phyloP scores from a whole-genome alignment of 108 stramenopile genomes.

The Nitzschia sp. region DNA sequence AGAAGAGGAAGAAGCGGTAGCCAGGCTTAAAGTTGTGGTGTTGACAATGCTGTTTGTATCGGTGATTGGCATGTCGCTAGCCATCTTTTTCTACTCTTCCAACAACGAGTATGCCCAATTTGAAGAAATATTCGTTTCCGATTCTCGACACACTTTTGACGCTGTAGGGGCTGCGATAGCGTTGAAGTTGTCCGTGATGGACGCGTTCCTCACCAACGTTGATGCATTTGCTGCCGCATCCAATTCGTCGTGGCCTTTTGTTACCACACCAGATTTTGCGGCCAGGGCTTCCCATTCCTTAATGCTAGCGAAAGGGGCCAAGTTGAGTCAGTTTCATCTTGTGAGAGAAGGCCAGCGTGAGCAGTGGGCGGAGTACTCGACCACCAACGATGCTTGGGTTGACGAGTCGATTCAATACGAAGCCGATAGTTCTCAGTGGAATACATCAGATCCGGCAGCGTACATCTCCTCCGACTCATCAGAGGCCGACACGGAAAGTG shows the following conservation, averaged over 20 bases:
- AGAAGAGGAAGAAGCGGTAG: background rate
- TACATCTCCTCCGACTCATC: background rate
- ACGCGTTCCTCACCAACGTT: background rate
- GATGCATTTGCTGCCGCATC: background rate
- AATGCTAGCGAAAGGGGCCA: background rate
- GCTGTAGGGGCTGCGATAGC: background rate
- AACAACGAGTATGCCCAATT: background rate
- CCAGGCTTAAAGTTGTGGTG: background rate
- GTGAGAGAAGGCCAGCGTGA: background rate
- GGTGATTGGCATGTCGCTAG: background rate
- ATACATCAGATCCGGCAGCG: background rate
- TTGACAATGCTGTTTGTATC: constrained; percentile 1
- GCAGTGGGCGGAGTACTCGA: background rate
- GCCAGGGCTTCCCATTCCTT: background rate
- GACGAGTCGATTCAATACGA: background rate
- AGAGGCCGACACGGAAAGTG: background rate
- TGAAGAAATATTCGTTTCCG: background rate
- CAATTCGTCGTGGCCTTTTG: constrained; percentile 1
- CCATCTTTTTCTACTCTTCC: background rate
- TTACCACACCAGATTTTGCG: background rate
- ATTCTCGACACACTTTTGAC: background rate
- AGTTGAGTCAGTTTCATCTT: background rate
- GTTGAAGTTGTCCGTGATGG: background rate
- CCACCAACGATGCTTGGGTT: constrained; percentile 1
- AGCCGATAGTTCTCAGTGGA: background rate